These are phyloP conservation scores for Penicillium pancosmium DNA, from an alignment of 495 filamentous ascomycete genomes.

Conservation along the genomic window DNA sequence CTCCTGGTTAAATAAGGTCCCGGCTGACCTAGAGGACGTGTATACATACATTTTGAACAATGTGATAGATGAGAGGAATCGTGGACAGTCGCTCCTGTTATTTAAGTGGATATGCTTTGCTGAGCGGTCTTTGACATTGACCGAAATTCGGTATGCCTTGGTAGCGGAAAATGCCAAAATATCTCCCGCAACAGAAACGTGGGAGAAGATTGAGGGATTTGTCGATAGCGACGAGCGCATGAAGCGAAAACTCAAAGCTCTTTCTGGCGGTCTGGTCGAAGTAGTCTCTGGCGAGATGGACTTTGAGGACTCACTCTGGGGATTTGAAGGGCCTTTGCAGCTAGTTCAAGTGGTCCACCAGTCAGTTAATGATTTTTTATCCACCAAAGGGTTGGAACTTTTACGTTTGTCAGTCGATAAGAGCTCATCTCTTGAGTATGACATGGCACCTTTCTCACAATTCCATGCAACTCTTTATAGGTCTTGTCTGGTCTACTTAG, in stretches of 20 bases:
- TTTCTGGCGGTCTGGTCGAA: not conserved
- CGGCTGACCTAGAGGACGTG: constrained; percentile 5
- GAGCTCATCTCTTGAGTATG: not conserved
- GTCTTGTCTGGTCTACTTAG: not conserved
- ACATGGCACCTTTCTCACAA: not conserved
- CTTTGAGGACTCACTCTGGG: not conserved
- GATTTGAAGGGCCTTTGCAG: not conserved
- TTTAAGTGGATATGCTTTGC: constrained; percentile 15
- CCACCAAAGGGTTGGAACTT: not conserved
- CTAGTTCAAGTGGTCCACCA: not conserved
- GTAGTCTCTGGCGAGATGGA: not conserved
- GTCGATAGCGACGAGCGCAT: not conserved
- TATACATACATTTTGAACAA: constrained; percentile 6
- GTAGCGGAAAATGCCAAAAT: not conserved
- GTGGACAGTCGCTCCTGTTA: not conserved
- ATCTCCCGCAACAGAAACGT: not conserved
- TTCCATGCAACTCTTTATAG: not conserved
- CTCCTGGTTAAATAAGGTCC: constrained; percentile 2
- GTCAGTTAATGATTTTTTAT: not conserved
- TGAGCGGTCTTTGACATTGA: not conserved
- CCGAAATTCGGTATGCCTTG: not conserved
- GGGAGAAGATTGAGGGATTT: not conserved
- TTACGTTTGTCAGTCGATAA: not conserved
- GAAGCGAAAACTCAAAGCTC: not conserved
- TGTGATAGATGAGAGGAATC: constrained; percentile 1